Percentiles rank a stretch among this genome's conserved stretches.
Evolutionary conservation across 2,329 filamentous ascomycete genomes (phyloP).

Genomic region (Aspergillus sp.): DNA sequence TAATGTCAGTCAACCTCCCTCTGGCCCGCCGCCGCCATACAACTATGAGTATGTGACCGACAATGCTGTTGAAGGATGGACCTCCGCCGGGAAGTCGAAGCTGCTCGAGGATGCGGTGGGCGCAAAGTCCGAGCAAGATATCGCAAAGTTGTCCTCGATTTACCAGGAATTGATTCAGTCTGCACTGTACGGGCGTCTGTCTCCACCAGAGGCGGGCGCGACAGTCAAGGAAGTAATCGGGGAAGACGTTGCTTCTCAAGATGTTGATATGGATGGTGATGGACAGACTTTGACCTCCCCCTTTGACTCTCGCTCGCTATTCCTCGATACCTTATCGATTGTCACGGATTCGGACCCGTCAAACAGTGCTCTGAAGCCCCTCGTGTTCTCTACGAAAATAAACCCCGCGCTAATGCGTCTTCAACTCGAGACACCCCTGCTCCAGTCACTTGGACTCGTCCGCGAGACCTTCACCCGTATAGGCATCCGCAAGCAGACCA

Average conservation of each 20-base stretch:
- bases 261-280: slow-evolving; percentile 38
- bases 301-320: slow-evolving; percentile 59
- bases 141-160: slow-evolving; percentile 58
- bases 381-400: slow-evolving; percentile 65
- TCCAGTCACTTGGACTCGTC: slow-evolving; percentile 70
- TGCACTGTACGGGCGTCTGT: slow-evolving; percentile 59
- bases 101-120: slow-evolving; percentile 57
- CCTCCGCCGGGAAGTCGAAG: slow-evolving; percentile 53
- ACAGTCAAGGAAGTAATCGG: slow-evolving; percentile 66
- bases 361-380: slow-evolving; percentile 51
- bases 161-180: slow-evolving; percentile 80
- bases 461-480: slow-evolving; percentile 75
- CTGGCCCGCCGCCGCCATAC: slow-evolving; percentile 40
- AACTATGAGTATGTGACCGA: slow-evolving; percentile 70
- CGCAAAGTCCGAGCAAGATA: slow-evolving; percentile 58
- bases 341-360: slow-evolving; percentile 61
- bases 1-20: slow-evolving; percentile 9
- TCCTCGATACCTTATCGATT: slow-evolving; percentile 75
- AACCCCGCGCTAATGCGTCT: slow-evolving; percentile 64
- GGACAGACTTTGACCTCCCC: slow-evolving; percentile 26
- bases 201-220: slow-evolving; percentile 58
- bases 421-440: slow-evolving; percentile 67
- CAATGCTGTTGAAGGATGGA: slow-evolving; percentile 59
- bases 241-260: slow-evolving; percentile 41
- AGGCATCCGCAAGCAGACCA: slow-evolving; percentile 82